Percentiles rank a stretch among this genome's conserved stretches.
Evolutionary conservation across 352 stramenopile species (phyloP).

Genomic region (Globisporangium sylvaticum): DNA sequence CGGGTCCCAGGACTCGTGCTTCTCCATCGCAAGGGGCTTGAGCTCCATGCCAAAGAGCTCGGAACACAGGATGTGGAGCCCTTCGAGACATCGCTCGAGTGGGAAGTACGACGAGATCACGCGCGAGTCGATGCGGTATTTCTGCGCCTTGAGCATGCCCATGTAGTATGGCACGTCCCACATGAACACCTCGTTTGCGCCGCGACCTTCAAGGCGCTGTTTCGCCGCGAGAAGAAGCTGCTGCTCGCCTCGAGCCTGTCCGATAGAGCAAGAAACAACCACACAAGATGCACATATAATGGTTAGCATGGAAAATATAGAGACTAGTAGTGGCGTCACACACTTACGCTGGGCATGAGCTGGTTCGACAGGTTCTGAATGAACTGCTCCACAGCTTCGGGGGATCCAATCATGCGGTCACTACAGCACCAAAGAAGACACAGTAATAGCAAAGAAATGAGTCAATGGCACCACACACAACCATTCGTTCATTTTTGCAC

Average conservation of each 20-base stretch:
- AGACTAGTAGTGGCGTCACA: not conserved
- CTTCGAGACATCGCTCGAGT: slow-evolving; percentile 89
- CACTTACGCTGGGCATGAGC: slow-evolving; percentile 65
- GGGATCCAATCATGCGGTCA: slow-evolving; percentile 85
- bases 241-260: slow-evolving; percentile 53
- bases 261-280: not conserved
- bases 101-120: slow-evolving; percentile 89
- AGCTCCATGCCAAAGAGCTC: slow-evolving; percentile 91
- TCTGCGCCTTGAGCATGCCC: slow-evolving; percentile 75
- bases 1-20: slow-evolving; percentile 87
- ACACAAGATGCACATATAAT: not conserved
- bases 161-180: slow-evolving; percentile 96
- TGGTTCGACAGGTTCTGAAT: slow-evolving; percentile 57
- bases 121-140: slow-evolving; percentile 71
- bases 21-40: slow-evolving; percentile 65
- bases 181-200: slow-evolving; percentile 65
- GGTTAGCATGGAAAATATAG: not conserved
- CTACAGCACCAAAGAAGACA: too few species aligned
- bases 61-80: slow-evolving; percentile 84
- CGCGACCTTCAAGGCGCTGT: slow-evolving; percentile 43
- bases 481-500: slow-evolving; percentile 3
- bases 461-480: too few species aligned
- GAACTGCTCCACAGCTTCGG: slow-evolving; percentile 59
- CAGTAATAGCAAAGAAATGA: too few species aligned
- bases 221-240: slow-evolving; percentile 61